Evolutionary conservation across 208 protist species (phyloP).

Genomic region (Trypanosoma boissoni): DNA sequence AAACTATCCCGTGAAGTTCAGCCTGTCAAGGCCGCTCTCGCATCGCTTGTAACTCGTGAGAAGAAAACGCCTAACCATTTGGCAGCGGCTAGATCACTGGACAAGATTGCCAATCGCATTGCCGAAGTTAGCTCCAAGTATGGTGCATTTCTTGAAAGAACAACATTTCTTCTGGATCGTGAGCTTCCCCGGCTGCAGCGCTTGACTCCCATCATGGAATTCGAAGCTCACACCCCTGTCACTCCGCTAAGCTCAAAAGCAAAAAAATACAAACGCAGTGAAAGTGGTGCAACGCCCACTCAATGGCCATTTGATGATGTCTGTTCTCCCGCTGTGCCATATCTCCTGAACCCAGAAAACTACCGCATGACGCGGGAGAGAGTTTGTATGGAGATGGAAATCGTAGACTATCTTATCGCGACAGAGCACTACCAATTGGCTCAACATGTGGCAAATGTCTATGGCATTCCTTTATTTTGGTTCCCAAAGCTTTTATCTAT

Average conservation of each 20-base stretch:
- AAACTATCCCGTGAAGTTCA: constrained; percentile 79
- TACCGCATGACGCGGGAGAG: constrained; percentile 37
- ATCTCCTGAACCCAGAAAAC: constrained; percentile 47
- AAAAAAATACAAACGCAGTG: neutral
- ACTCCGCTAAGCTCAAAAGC: no score
- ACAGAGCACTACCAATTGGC: constrained; percentile 60
- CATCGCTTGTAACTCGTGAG: constrained; percentile 65
- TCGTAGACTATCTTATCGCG: constrained; percentile 76
- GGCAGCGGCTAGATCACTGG: constrained; percentile 60
- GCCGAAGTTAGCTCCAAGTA: constrained; percentile 56
- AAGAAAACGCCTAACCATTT: constrained; percentile 34
- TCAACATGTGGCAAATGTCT: constrained; percentile 48
- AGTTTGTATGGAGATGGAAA: constrained; percentile 65
- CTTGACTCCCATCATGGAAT: constrained; percentile 37
- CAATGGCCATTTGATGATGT: constrained; percentile 33
- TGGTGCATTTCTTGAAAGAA: constrained; percentile 27
- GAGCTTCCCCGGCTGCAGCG: constrained; percentile 53
- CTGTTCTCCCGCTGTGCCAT: constrained; percentile 54
- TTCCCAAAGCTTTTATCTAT: constrained; percentile 52
- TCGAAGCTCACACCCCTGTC: no score
- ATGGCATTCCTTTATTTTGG: constrained; percentile 67
- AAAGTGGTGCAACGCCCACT: neutral
- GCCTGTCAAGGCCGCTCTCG: constrained; percentile 68
- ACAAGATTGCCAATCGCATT: constrained; percentile 63
- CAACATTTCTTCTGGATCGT: constrained; percentile 30